A percentile compares a stretch with the other conserved stretches of the same genome.
These are phyloP conservation scores for Fragaria iinumae DNA, from an alignment of 306 rosid species.

Conservation along the genomic window DNA sequence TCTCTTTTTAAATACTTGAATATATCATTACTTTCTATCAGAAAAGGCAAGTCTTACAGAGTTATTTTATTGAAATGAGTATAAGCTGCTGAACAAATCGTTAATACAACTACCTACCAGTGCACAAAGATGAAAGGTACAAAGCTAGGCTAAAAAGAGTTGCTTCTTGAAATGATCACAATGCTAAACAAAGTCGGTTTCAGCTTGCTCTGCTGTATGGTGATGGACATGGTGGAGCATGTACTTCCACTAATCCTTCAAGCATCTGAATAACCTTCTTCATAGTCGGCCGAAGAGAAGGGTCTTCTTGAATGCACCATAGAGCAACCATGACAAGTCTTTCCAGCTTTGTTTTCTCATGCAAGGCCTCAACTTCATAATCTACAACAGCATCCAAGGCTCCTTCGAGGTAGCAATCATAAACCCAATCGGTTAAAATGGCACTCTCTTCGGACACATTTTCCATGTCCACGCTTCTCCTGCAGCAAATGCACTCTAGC, in stretches of 20 bases:
- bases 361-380: slow-evolving; percentile 13
- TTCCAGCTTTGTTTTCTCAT: slow-evolving; percentile 16
- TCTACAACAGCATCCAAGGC: background rate
- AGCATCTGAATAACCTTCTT: slow-evolving; percentile 35
- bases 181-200: background rate
- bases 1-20: too few species aligned
- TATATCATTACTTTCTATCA: too few species aligned
- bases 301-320: slow-evolving; percentile 42
- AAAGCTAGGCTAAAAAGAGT: too few species aligned
- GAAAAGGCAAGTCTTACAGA: background rate
- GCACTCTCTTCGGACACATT: background rate
- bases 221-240: slow-evolving; percentile 25
- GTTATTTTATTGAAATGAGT: too few species aligned
- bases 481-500: slow-evolving; percentile 38
- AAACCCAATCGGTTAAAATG: slow-evolving; percentile 23
- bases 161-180: too few species aligned
- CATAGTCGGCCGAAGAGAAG: slow-evolving; percentile 32
- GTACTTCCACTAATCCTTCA: slow-evolving; percentile 37
- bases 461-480: slow-evolving; percentile 24
- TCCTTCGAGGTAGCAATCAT: slow-evolving; percentile 21
- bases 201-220: background rate
- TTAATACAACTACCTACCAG: background rate
- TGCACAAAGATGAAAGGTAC: too few species aligned
- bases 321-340: slow-evolving; percentile 16
- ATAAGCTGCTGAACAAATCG: too few species aligned